A percentile compares a stretch with the other conserved stretches of the same genome.
phyloP scores from a whole-genome alignment of 1,139 yeast species.

The Yamadazyma trypodendri region DNA sequence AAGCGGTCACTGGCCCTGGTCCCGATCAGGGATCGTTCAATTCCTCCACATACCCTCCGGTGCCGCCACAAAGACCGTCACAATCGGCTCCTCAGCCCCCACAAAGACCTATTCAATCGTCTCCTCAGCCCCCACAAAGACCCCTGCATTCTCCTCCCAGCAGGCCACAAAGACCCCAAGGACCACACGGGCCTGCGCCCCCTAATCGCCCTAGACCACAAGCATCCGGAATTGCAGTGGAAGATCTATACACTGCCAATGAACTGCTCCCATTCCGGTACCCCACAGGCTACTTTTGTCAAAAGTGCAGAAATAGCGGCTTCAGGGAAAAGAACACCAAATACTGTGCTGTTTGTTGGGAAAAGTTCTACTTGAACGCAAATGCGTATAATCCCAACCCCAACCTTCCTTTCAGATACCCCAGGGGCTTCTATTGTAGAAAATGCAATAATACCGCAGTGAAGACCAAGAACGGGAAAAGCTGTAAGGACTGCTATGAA shows the following conservation, averaged over 20 bases:
- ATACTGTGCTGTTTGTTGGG: conserved; percentile 40
- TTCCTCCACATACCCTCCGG: background rate
- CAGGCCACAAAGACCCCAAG: conserved; percentile 12
- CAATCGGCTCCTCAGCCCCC: conserved; percentile 3
- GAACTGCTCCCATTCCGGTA: conserved; percentile 55
- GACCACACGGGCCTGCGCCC: conserved; percentile 7
- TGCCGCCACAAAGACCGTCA: conserved; percentile 7
- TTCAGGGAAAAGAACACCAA: conserved; percentile 29
- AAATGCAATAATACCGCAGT: conserved; percentile 78
- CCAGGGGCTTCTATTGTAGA: conserved; percentile 57
- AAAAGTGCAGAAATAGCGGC: conserved; percentile 44
- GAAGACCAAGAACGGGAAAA: conserved; percentile 59
- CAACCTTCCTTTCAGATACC: conserved; percentile 50
- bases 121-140: conserved; percentile 5
- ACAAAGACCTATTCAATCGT: conserved; percentile 9
- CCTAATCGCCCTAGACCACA: conserved; percentile 7
- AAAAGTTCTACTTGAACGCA: conserved; percentile 24
- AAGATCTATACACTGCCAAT: conserved; percentile 30
- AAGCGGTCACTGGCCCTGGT: conserved; percentile 10
- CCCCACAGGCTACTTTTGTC: conserved; percentile 36
- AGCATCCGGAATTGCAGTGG: conserved; percentile 7
- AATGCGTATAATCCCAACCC: conserved; percentile 43
- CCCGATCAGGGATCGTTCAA: background rate
- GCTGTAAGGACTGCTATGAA: conserved; percentile 75
- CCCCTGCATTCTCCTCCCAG: conserved; percentile 13